Conservation (phyloP, 2,329 filamentous ascomycete species). For the Pseudogymnoascus sp. region DNA sequence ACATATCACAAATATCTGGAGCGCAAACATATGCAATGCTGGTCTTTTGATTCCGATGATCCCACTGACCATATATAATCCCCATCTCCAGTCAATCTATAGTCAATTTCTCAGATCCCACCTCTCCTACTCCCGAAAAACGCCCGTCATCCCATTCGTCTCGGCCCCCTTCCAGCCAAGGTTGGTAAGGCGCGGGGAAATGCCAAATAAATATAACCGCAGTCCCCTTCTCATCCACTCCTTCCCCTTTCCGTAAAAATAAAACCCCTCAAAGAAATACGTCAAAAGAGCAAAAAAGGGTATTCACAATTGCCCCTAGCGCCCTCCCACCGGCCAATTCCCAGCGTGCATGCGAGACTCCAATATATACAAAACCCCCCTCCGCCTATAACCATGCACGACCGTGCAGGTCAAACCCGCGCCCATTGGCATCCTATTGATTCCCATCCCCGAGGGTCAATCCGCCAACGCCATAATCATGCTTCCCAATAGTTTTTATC, state of each 20-base stretch:
- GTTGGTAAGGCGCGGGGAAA: not conserved
- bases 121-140: not conserved
- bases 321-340: constrained; percentile 3
- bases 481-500: constrained; percentile 4
- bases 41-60: not conserved
- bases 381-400: not conserved
- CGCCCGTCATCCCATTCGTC: constrained; percentile 1
- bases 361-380: constrained; percentile 1
- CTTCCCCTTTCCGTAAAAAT: not conserved
- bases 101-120: constrained; percentile 3
- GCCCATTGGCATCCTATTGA: constrained; percentile 6
- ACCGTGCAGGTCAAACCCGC: not conserved
- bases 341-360: not conserved
- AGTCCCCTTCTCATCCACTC: not conserved
- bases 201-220: not conserved
- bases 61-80: not conserved
- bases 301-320: constrained; percentile 1
- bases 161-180: not conserved
- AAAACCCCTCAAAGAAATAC: not conserved
- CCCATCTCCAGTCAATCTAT: not conserved
- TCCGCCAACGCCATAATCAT: constrained; percentile 5
- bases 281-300: constrained; percentile 1
- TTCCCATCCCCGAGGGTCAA: constrained; percentile 5
- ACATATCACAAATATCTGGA: not conserved
- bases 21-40: not conserved